Evolutionary conservation across 73 alveolate genomes (phyloP).

Genomic region (Loxodes magnus): DNA sequence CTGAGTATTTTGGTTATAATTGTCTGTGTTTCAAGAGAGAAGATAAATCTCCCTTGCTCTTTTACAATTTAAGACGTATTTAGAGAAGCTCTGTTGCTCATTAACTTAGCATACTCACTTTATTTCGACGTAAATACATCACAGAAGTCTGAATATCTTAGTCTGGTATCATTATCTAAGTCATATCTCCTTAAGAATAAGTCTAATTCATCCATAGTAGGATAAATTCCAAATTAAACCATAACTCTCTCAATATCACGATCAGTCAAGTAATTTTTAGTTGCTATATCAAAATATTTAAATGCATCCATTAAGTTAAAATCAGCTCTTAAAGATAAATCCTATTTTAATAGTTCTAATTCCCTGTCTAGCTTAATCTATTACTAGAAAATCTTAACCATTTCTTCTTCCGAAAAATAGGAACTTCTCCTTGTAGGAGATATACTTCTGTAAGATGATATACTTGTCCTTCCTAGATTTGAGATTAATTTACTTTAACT

Average conservation of each 20-base stretch:
- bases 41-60: slow-evolving; percentile 20
- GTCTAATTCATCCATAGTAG: slow-evolving; percentile 30
- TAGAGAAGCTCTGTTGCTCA: slow-evolving; percentile 11
- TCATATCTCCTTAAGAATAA: slow-evolving; percentile 31
- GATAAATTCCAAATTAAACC: slow-evolving; percentile 9
- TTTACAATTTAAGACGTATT: slow-evolving; percentile 1
- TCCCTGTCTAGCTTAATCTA: slow-evolving; percentile 32
- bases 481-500: background rate
- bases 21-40: slow-evolving; percentile 5
- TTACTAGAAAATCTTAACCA: slow-evolving; percentile 20
- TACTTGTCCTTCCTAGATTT: background rate
- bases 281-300: slow-evolving; percentile 24
- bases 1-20: slow-evolving; percentile 13
- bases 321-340: slow-evolving; percentile 25
- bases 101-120: slow-evolving; percentile 11
- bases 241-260: slow-evolving; percentile 25
- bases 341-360: slow-evolving; percentile 23
- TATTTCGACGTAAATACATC: slow-evolving; percentile 24
- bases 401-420: slow-evolving; percentile 11
- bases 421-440: background rate
- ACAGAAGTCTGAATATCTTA: slow-evolving; percentile 28
- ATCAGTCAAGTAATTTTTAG: slow-evolving; percentile 15
- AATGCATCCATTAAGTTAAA: slow-evolving; percentile 38
- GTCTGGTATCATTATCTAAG: slow-evolving; percentile 15
- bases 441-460: background rate